phyloP scores from a whole-genome alignment of 192 early-diverging fungal species.

The Mortierella claussenii region DNA sequence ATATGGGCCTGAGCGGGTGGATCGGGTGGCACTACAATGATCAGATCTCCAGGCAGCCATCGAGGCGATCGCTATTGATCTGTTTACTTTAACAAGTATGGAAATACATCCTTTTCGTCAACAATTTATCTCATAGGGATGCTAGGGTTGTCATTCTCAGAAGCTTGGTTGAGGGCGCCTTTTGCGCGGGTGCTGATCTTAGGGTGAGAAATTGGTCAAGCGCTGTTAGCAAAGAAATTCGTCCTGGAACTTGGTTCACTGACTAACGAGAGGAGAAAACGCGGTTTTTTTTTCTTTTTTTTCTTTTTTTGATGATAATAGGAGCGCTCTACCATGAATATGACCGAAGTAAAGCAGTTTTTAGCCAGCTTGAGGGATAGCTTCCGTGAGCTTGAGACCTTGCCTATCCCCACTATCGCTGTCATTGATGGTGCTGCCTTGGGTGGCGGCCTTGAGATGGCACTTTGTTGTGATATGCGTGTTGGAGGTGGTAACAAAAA shows the following conservation, averaged over 20 bases:
- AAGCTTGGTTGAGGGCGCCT: slow-evolving; percentile 82
- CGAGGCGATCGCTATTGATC: too few relatives aligned
- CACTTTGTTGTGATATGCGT: slow-evolving; percentile 89
- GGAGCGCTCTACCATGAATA: slow-evolving; percentile 86
- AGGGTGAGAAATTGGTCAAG: too few relatives aligned
- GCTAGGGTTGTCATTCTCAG: slow-evolving; percentile 84
- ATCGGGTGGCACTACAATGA: too few relatives aligned
- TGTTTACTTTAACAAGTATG: slow-evolving; percentile 30
- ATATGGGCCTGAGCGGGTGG: too few relatives aligned
- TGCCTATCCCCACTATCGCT: slow-evolving; percentile 94
- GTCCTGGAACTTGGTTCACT: too few relatives aligned
- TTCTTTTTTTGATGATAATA: slow-evolving; percentile 21
- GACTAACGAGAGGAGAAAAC: too few relatives aligned
- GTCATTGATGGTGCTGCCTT: slow-evolving; percentile 93
- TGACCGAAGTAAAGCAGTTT: slow-evolving; percentile 81
- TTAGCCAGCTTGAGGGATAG: slow-evolving; percentile 79
- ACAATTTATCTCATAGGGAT: slow-evolving; percentile 45
- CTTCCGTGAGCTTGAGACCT: slow-evolving; percentile 86
- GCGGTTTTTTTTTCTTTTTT: too few relatives aligned
- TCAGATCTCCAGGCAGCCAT: too few relatives aligned
- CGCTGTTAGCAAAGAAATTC: too few relatives aligned
- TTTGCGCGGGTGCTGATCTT: slow-evolving; percentile 96
- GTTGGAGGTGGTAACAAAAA: slow-evolving; percentile 74
- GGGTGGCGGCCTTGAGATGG: slow-evolving; percentile 93
- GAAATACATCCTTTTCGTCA: too few relatives aligned